Base-by-base conservation (phyloP, 352 stramenopile genomes). In the Phytophthora tentaculata region DNA sequence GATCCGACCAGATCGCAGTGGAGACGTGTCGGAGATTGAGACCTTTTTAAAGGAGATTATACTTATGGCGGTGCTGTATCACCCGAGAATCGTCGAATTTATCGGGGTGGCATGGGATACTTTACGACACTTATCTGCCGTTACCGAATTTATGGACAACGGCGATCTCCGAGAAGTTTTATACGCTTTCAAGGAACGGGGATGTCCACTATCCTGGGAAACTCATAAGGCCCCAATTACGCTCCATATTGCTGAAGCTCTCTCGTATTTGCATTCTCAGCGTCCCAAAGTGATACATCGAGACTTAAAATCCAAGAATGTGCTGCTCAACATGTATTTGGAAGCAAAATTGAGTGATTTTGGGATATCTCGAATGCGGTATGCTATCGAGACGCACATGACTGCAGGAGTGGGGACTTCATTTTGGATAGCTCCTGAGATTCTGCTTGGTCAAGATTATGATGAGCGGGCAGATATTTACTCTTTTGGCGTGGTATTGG, bases 271-370 rank as follows among this genome's bases (percentile, higher is more conserved):
- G 29, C 84, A 92, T 48, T 86, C 80, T 14, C 60, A 83, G 12
- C 71, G 75, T 14, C 81, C 81, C 0, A 86, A 83, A 70, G 60
- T 89, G 7, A 82, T 84, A 44, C 69, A 88, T 29, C 71, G 75
- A 17, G 75, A 83, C 44, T 64, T 83, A 5, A 83, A 83, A 49
- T 74, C 71, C 41, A 83, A 83, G 50, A 83, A 83, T 43, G 66
- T 83, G 19, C 43, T 83, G 58, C 28, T 83, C 24, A 77, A 84
- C 29, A 24, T 74, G 60, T 64, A 74, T 48, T 29, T 86, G 13
- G 69, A 88, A 45, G 81, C 81, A 1, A 92, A 92, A 43, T 60
- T 92, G 23, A 92, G 80, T 35, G 84, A 91, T 66, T 92, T 92
- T 66, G 81, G 81, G 7, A 80, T 88, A 20, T 89, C 80, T 1